Conservation (phyloP, 495 filamentous ascomycete genomes). For the Tuber umbilicatum region DNA sequence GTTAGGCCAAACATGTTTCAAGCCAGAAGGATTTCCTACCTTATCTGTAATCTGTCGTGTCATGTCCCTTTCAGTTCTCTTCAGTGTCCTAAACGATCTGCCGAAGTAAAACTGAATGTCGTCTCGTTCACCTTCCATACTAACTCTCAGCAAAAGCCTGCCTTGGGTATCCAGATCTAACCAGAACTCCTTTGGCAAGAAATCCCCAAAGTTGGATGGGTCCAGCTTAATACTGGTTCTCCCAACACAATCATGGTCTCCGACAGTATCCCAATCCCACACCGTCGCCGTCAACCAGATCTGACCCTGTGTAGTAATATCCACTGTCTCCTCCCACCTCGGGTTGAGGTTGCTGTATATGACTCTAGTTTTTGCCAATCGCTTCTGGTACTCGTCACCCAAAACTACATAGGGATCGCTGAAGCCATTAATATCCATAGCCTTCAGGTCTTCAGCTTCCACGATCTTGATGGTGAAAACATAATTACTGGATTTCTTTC, state of each 20-base stretch:
- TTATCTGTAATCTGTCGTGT: conserved; percentile 96
- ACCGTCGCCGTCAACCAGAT: conserved; percentile 93
- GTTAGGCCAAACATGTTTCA: neutral
- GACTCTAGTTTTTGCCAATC: conserved; percentile 89
- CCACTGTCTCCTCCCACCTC: conserved; percentile 93
- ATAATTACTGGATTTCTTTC: conserved; percentile 58
- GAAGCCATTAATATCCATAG: conserved; percentile 86
- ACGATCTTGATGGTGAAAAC: conserved; percentile 99
- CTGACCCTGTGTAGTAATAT: conserved; percentile 86
- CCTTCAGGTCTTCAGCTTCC: conserved; percentile 96
- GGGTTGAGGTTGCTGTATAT: conserved; percentile 89
- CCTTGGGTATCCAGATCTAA: conserved; percentile 95
- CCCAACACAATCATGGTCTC: conserved; percentile 95
- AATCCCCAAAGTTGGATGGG: conserved; percentile 90
- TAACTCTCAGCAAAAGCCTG: conserved; percentile 76
- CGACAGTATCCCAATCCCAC: conserved; percentile 97
- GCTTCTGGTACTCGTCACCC: conserved; percentile 94
- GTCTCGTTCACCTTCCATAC: conserved; percentile 97
- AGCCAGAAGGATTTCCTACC: conserved; percentile 49
- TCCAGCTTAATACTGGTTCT: conserved; percentile 92
- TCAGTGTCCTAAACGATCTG: conserved; percentile 89
- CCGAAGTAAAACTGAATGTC: conserved; percentile 99
- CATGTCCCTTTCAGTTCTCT: conserved; percentile 96
- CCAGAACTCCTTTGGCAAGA: conserved; percentile 88
- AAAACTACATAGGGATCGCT: conserved; percentile 98